These are phyloP conservation scores for Colletotrichum sp. DNA, from an alignment of 2,329 filamentous ascomycete species.

Conservation along the genomic window DNA sequence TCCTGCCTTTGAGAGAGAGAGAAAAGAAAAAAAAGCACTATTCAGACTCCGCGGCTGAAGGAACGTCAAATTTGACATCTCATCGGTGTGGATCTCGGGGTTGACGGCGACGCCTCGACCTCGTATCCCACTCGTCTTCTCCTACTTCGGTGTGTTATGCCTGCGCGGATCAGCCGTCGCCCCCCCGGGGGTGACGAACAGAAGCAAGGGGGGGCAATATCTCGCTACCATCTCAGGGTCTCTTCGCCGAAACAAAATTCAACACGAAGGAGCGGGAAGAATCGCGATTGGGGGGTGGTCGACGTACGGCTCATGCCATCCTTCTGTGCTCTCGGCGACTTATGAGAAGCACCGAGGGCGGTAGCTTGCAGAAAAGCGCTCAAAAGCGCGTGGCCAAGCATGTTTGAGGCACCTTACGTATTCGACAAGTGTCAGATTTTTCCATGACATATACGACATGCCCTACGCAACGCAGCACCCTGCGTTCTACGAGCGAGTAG, in stretches of 20 bases:
- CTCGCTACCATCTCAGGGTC: not conserved
- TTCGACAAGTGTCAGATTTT: not conserved
- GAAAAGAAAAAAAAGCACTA: not conserved
- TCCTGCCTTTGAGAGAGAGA: not conserved
- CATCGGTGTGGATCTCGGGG: not conserved
- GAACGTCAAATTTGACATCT: not conserved
- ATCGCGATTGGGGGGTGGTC: not conserved
- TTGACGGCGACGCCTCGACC: not conserved
- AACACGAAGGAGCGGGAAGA: not conserved
- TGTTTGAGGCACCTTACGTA: not conserved
- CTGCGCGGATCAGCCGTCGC: conserved; percentile 6
- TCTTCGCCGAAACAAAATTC: not conserved
- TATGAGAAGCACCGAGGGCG: not conserved
- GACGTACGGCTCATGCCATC: not conserved
- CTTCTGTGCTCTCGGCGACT: not conserved
- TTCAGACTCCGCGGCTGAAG: not conserved
- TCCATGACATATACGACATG: not conserved
- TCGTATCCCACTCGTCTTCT: conserved; percentile 7
- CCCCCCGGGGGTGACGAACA: not conserved
- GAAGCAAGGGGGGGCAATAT: not conserved
- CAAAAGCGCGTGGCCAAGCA: not conserved
- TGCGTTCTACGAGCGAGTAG: not conserved
- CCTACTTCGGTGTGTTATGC: not conserved
- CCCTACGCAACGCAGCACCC: not conserved
- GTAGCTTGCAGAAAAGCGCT: not conserved